Base-by-base conservation (phyloP, 2,329 filamentous ascomycete genomes). In the Metarhizium brunneum region DNA sequence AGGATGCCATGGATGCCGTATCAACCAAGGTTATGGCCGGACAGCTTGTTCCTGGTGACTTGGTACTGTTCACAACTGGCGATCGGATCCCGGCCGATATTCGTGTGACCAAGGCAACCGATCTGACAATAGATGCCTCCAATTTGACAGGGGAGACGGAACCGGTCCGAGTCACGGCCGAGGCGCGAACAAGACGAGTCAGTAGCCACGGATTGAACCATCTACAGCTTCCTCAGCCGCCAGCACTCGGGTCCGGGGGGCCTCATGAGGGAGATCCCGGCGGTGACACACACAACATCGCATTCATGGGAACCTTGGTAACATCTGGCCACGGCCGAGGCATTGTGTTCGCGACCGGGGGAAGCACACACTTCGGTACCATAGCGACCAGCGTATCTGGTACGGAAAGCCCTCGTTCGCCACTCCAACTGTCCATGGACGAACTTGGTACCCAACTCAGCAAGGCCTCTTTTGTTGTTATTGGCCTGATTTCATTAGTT, bases 131-230 rank as follows among this genome's bases (percentile, higher is more conserved):
- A 61, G 95, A 99, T 68, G 92, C 94, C 64, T 97, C 94, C 13
- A 99, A 99, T 66, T 74, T 99, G 57, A 99, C 94, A 0, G 94
- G 94, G 57, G 94, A 99, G 71, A 97, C 96, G 58, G 91, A 97
- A 64, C 92, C 94, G 4, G 90, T 97, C 6, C 78, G 83, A 50
- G 90, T 99, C 66, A 84, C 82, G 11, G 76, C 86, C 2, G 84
- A 89, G 20, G 82, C 84, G 1, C 74, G 70, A 35, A 62, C 65
- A 16, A 66, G 68, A 47, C 60, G 62, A 38, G 50, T 68, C 29
- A 61, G 63, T 16, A 59, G 63, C 7, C 65, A 66, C 51, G 63
- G 66, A 30, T 58, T 67, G 20, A 64, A 62, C 54, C 66, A 69
- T 45, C 56, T 63, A 13, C 64, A 68, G 48, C 60, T 67, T 40